phyloP scores from a whole-genome alignment of 2,329 filamentous ascomycete genomes.

The Hymenotorrendiella dingleyae region DNA sequence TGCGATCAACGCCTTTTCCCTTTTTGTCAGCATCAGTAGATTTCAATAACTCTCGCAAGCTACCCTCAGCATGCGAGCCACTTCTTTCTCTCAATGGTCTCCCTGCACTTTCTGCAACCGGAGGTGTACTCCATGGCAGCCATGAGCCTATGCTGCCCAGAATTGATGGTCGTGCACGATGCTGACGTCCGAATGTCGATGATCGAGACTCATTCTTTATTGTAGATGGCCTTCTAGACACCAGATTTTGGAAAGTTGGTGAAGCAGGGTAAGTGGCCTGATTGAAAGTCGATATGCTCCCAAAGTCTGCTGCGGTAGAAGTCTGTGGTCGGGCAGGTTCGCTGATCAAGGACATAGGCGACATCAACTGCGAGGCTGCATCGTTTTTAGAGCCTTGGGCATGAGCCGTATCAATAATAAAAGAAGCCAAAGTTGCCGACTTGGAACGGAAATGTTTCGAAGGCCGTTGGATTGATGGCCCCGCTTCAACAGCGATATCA shows the following conservation, averaged over 20 bases:
- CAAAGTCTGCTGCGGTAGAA: constrained; percentile 35
- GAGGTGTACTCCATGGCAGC: constrained; percentile 26
- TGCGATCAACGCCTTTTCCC: constrained; percentile 27
- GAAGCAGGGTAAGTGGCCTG: constrained; percentile 8
- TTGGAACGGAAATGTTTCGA: constrained; percentile 30
- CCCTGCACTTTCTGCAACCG: constrained; percentile 15
- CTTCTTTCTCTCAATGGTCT: constrained; percentile 23
- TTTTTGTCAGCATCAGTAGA: constrained; percentile 29
- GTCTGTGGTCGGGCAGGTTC: constrained; percentile 53
- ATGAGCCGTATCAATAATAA: constrained; percentile 35
- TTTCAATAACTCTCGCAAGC: constrained; percentile 47
- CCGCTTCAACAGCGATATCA: constrained; percentile 12
- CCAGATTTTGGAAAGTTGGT: constrained; percentile 16
- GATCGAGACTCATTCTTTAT: constrained; percentile 26
- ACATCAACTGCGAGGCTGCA: constrained; percentile 30
- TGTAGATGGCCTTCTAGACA: constrained; percentile 18
- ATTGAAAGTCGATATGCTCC: constrained; percentile 16
- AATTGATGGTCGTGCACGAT: constrained; percentile 18
- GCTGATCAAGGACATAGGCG: constrained; percentile 43
- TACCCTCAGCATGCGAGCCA: constrained; percentile 49
- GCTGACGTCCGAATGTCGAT: constrained; percentile 19
- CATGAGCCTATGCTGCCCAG: constrained; percentile 27
- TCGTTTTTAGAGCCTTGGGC: constrained; percentile 28
- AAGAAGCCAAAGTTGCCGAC: constrained; percentile 40
- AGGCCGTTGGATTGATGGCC: constrained; percentile 14